Percentiles rank a stretch among this genome's conserved stretches.
These are phyloP conservation scores for Gymnopilus junonius DNA, from an alignment of 768 basidiomycete species.

Conservation along the genomic window DNA sequence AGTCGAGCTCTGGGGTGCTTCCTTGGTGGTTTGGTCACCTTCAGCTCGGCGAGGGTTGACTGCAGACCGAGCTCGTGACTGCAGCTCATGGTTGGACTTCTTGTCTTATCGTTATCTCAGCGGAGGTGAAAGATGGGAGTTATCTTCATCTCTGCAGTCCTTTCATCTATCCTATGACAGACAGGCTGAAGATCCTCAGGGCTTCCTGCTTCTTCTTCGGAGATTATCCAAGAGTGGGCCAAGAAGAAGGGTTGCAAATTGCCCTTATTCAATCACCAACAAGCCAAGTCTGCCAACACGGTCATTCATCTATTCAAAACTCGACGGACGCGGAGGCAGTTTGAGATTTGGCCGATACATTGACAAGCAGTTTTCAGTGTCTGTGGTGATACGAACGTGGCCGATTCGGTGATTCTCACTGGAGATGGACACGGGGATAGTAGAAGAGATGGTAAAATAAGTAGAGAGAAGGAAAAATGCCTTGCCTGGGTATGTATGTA, in stretches of 20 bases:
- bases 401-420: too few species aligned
- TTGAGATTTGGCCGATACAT: not conserved
- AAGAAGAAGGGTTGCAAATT: not conserved
- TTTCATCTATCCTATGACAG: not conserved
- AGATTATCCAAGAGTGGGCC: not conserved
- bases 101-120: not conserved
- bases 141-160: not conserved
- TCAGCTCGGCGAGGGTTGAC: too few species aligned
- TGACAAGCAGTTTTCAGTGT: not conserved
- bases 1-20: conserved; percentile 28
- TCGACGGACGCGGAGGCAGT: not conserved
- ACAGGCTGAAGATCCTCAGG: not conserved
- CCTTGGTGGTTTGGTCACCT: too few species aligned
- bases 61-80: too few species aligned
- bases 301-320: not conserved
- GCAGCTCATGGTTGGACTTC: not conserved
- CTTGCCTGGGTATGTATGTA: too few species aligned
- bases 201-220: not conserved
- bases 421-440: too few species aligned
- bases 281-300: too few species aligned
- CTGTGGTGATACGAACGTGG: not conserved
- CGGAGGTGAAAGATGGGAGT: not conserved
- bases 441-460: too few species aligned
- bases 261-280: too few species aligned
- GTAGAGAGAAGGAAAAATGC: too few species aligned